Base-by-base conservation (phyloP, 306 rosid genomes). In the Ziziphus jujuba region DNA sequence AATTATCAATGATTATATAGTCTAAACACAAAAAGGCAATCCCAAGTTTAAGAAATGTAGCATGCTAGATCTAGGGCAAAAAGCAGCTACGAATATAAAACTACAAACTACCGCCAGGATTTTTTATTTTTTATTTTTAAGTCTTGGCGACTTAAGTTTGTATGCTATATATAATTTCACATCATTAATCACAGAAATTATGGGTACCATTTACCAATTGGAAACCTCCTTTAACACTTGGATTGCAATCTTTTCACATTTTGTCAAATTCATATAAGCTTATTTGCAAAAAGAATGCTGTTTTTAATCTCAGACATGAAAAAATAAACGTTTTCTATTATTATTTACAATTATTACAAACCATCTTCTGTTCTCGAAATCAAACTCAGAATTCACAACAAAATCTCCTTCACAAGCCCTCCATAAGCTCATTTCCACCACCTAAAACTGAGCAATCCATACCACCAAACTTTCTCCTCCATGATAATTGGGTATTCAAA, bases 331-430 rank as follows among this genome's bases (percentile, higher is more conserved):
- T n/a, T 7, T 7, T 8, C 23, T 16, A 50, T 50, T 14, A 8
- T 4, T 1, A 2, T n/a, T 2, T 16, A 5, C 19, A 50, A 20
- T 16, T 5, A 45, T 10, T 16, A 12, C 9, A 45, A 12, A 0
- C 2, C 55, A 17, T n/a, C 55, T n/a, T 16, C 45, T 40, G 1
- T 10, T 6, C 19, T n/a, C n/a, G 17, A 50, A 36, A 35, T 33
- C 2, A 22, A 12, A 35, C 22, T 53, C 19, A 58, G 51, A 59
- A 7, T 1, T 12, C 13, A 40, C 45, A 17, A 53, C 8, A 47
- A 49, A 28, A 34, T n/a, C 62, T 73, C 72, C 44, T 56, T 49
- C 7, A 47, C 38, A 71, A 35, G 15, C 23, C 25, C 28, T 43
- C 16, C 5, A 50, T n/a, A 24, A 25, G 35, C 58, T 61, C 50